Conservation (phyloP, 345 rosid species). For the Alliaria petiolata region DNA sequence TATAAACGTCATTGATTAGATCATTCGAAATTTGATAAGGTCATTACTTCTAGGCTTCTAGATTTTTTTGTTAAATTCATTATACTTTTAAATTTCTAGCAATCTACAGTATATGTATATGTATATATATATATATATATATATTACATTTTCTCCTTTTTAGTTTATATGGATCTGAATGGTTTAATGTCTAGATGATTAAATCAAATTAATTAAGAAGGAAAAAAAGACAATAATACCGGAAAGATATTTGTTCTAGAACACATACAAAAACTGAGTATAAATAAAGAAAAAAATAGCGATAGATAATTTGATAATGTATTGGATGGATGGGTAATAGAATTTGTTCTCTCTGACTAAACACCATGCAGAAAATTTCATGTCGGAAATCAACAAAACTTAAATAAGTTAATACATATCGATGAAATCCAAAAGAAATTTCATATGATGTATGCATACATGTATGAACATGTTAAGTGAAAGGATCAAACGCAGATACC, state of each 20-base stretch:
- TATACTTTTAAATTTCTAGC: background rate
- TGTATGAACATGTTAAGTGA: background rate
- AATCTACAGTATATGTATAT: too few species aligned
- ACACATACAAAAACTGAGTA: background rate
- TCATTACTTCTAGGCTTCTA: background rate
- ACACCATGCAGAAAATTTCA: background rate
- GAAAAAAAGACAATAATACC: background rate
- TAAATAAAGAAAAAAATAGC: too few species aligned
- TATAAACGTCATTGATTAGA: slow-evolving; percentile 9
- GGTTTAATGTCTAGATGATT: background rate
- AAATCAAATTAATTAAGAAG: background rate
- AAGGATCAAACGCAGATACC: too few species aligned
- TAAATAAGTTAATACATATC: background rate
- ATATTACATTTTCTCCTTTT: too few species aligned
- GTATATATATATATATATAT: too few species aligned
- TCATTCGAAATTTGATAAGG: background rate
- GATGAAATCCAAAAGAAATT: background rate
- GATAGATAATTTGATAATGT: background rate
- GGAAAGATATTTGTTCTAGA: background rate
- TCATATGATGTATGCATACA: slow-evolving; percentile 12
- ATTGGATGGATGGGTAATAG: background rate
- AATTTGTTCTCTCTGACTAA: background rate
- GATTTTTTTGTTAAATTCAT: background rate
- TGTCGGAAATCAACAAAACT: background rate
- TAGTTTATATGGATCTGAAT: background rate